Base-by-base conservation (phyloP, 805 yeast genomes). In the Candida nonsorbophila region DNA sequence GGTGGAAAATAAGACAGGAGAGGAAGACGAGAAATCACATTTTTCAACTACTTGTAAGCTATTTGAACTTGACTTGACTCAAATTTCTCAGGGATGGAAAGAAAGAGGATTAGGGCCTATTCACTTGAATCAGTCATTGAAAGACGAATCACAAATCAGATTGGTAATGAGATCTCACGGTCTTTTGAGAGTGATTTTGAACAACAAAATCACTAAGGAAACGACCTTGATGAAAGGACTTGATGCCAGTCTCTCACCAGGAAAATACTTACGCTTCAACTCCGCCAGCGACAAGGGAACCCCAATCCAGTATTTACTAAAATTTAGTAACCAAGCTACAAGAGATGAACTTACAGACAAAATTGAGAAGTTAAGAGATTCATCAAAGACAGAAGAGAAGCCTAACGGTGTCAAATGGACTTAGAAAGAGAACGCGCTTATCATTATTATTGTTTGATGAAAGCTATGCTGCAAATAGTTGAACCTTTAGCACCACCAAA, bases 81-180 rank as follows among this genome's bases (percentile, higher is more conserved):
- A 77, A 20, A 65, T 82, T 3, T 52, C 71, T 6, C 76, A 70
- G 11, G 96, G 96, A 2, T 92, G 98, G 98, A 92, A 85, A 52
- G 98, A 92, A 56, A 75, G 92, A 47, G 98, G 98, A 14, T 68
- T 83, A 23, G 98, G 98, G 2, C 70, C 75, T 4, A 58, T 92
- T n/a, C 95, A 85, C 49, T 70, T 92, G 15, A 90, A 92, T 54
- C 63, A 62, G 38, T 54, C 65, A 3, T 37, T 45, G 15, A 38
- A 42, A 7, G 57, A 60, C 25, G 47, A 55, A 6, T 49, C 52
- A 22, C 71, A 70, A 31, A 67, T 79, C 0, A 74, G 98, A 43
- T 52, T 92, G 7, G 80, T 92, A 4, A 87, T 92, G 96, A 76
- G 98, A 51, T 79, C 95, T 4, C 84, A 84, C 36, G 94, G 95